Evolutionary conservation across 805 yeast genomes (phyloP).

Genomic region (Pichia nakasei): DNA sequence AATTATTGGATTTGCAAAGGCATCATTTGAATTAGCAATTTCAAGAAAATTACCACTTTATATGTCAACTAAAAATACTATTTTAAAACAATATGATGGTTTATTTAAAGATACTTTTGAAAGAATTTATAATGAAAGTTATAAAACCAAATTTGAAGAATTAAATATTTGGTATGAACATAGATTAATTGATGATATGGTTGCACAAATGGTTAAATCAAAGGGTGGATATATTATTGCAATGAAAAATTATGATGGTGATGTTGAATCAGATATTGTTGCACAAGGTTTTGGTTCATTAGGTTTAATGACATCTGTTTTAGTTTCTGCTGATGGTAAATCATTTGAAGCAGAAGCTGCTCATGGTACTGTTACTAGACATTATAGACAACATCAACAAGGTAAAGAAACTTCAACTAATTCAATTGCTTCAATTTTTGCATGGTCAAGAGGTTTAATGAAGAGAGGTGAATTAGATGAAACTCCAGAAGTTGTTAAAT

Average conservation of each 20-base stretch:
- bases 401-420: conserved; percentile 97
- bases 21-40: conserved; percentile 84
- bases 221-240: conserved; percentile 94
- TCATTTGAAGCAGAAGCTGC: conserved; percentile 97
- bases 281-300: conserved; percentile 98
- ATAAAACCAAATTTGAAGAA: conserved; percentile 63
- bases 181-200: conserved; percentile 96
- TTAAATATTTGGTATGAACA: conserved; percentile 94
- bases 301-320: conserved; percentile 96
- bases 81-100: conserved; percentile 89
- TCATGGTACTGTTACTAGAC: conserved; percentile 98
- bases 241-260: conserved; percentile 97
- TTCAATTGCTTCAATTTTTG: conserved; percentile 94
- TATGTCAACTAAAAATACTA: conserved; percentile 90
- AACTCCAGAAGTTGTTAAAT: conserved; percentile 76
- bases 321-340: conserved; percentile 93
- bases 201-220: conserved; percentile 96
- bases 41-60: conserved; percentile 70
- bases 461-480: conserved; percentile 87
- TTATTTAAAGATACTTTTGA: conserved; percentile 92
- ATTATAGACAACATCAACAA: conserved; percentile 89
- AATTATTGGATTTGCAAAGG: conserved; percentile 82
- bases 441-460: conserved; percentile 90
- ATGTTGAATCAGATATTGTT: conserved; percentile 91
- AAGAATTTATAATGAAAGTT: conserved; percentile 60